Percentiles rank a stretch among this genome's conserved stretches.
phyloP scores from a whole-genome alignment of 164 flowering plant species.

The Pachysandra terminalis region DNA sequence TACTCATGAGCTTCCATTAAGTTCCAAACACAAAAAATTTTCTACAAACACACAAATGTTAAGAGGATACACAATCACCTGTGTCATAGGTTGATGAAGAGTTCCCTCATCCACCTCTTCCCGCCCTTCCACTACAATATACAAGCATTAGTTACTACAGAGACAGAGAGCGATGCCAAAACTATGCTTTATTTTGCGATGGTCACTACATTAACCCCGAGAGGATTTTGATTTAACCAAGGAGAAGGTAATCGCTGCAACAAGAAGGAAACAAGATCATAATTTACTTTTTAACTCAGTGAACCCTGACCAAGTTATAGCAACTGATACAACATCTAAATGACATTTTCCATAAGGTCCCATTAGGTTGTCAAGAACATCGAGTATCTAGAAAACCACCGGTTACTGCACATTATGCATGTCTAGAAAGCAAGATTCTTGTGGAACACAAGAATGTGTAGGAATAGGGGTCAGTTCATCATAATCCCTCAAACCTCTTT shows the following conservation, averaged over 20 bases:
- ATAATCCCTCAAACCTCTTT: too few species aligned
- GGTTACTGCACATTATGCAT: too few species aligned
- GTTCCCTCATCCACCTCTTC: slow-evolving; percentile 71
- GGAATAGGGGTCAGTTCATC: too few species aligned
- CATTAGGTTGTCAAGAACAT: too few species aligned
- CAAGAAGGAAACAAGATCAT: background rate
- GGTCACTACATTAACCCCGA: slow-evolving; percentile 47
- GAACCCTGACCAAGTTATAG: background rate
- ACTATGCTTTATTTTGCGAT: background rate
- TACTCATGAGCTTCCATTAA: background rate
- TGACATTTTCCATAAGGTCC: too few species aligned
- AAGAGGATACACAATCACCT: too few species aligned
- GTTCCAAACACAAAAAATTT: too few species aligned
- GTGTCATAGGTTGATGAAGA: slow-evolving; percentile 60
- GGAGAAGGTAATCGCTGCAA: slow-evolving; percentile 83
- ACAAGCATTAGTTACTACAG: slow-evolving; percentile 1
- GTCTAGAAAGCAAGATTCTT: too few species aligned
- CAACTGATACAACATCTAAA: too few species aligned
- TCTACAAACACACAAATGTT: too few species aligned
- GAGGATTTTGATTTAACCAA: slow-evolving; percentile 80
- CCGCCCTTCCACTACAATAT: slow-evolving; percentile 70
- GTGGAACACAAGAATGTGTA: too few species aligned
- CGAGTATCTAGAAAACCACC: too few species aligned
- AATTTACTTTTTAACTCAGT: background rate
- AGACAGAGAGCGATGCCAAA: background rate